These are phyloP conservation scores for Cyclocybe cylindracea DNA, from an alignment of 768 basidiomycete genomes.

Conservation along the genomic window DNA sequence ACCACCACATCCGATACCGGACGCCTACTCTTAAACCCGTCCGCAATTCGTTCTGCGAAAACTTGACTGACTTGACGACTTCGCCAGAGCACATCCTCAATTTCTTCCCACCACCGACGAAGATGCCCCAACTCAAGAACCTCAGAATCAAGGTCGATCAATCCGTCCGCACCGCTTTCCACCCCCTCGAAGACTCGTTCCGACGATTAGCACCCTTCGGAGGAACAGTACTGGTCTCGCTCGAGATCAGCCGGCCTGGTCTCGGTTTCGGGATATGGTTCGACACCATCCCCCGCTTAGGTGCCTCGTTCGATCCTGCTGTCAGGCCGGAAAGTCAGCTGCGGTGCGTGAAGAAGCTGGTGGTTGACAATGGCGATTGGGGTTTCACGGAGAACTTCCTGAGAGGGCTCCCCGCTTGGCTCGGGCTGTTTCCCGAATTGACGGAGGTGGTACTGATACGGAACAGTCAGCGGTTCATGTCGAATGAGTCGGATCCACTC, in stretches of 20 bases:
- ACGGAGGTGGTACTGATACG: conserved; percentile 10
- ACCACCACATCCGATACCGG: conserved; percentile 20
- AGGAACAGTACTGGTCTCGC: conserved; percentile 12
- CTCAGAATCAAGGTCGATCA: conserved; percentile 15
- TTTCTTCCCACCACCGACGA: conserved; percentile 14
- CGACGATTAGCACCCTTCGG: conserved; percentile 9
- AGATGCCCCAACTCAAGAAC: conserved; percentile 1
- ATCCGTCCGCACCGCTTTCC: conserved; percentile 6
- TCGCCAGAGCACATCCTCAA: conserved; percentile 18
- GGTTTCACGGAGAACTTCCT: conserved; percentile 11
- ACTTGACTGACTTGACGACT: conserved; percentile 8
- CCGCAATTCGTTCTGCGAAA: conserved; percentile 6
- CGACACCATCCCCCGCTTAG: conserved; percentile 4
- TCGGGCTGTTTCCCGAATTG: conserved; percentile 16
- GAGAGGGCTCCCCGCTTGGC: conserved; percentile 11
- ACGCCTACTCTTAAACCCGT: conserved; percentile 6
- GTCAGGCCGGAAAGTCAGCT: conserved; percentile 13
- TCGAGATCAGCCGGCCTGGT: conserved; percentile 13
- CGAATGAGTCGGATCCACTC: background rate
- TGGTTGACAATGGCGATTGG: conserved; percentile 19
- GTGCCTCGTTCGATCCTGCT: background rate
- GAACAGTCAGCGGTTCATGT: background rate
- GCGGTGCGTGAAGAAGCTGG: conserved; percentile 14
- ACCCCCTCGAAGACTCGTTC: conserved; percentile 14
- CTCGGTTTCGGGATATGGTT: conserved; percentile 19